Percentiles rank a stretch among this genome's conserved stretches.
These are phyloP conservation scores for Guyanaporus albipodus DNA, from an alignment of 768 basidiomycete species.

Conservation along the genomic window DNA sequence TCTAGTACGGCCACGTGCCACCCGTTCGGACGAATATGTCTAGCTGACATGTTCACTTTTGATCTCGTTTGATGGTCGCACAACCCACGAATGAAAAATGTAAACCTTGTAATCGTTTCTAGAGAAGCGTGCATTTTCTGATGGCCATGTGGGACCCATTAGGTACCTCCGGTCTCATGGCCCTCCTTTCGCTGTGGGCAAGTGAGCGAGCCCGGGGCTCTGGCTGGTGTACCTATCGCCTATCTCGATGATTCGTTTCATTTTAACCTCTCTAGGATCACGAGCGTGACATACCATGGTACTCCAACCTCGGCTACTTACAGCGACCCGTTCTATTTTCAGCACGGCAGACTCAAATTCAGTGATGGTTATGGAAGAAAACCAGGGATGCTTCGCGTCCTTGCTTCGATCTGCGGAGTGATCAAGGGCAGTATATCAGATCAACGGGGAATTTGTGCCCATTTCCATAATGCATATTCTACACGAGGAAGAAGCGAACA, in stretches of 20 bases:
- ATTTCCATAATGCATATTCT: too few species aligned
- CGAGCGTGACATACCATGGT: too few species aligned
- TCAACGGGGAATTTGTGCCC: slow-evolving; percentile 19
- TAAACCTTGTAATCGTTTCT: background rate
- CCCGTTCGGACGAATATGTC: slow-evolving; percentile 12
- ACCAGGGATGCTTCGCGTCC: background rate
- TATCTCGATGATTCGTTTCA: too few species aligned
- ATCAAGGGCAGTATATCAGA: slow-evolving; percentile 15
- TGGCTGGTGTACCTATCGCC: too few species aligned
- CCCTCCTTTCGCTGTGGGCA: background rate
- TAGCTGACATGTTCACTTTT: slow-evolving; percentile 12
- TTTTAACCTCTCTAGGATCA: too few species aligned
- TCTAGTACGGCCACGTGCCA: slow-evolving; percentile 1
- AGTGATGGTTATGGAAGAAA: slow-evolving; percentile 26
- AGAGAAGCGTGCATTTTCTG: slow-evolving; percentile 2
- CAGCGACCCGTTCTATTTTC: background rate
- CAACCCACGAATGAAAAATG: background rate
- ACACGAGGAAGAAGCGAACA: slow-evolving; percentile 1
- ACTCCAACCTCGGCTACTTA: background rate
- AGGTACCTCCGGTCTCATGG: slow-evolving; percentile 14
- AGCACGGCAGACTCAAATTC: slow-evolving; percentile 15
- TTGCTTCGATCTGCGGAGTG: slow-evolving; percentile 27
- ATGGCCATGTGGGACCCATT: slow-evolving; percentile 2
- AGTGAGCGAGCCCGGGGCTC: too few species aligned
- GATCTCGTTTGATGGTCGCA: slow-evolving; percentile 8